These are phyloP conservation scores for Solanum hybrid DNA, from an alignment of 305 asterid species.

Conservation along the genomic window DNA sequence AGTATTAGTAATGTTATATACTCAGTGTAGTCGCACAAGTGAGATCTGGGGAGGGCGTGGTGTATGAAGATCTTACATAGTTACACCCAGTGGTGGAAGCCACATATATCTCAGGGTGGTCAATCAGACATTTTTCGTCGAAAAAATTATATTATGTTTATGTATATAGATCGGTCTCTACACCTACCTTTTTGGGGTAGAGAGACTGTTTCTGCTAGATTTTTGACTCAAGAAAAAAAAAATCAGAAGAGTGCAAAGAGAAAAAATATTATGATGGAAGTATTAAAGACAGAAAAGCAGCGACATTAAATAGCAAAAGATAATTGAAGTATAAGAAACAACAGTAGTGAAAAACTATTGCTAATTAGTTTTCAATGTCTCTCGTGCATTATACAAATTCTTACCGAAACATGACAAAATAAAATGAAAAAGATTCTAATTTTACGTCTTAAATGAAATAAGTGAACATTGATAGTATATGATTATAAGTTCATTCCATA, in stretches of 20 bases:
- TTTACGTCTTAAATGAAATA: not conserved
- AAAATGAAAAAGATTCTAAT: not conserved
- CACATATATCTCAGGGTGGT: not conserved
- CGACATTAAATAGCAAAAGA: not conserved
- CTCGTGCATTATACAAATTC: not conserved
- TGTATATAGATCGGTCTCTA: not conserved
- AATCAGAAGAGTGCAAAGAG: not conserved
- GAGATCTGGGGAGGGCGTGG: accelerated
- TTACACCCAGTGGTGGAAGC: not conserved
- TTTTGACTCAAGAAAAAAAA: not conserved
- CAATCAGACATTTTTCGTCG: no score
- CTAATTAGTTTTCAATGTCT: not conserved
- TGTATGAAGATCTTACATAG: not conserved
- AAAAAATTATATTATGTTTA: no score
- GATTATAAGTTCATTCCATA: not conserved
- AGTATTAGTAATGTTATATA: not conserved
- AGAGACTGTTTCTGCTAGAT: not conserved
- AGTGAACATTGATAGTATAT: not conserved
- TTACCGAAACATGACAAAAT: not conserved
- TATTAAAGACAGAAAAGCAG: not conserved
- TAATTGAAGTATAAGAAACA: not conserved
- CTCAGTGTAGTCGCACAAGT: not conserved
- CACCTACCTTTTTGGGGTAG: not conserved
- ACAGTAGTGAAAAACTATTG: not conserved
- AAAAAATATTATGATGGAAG: not conserved